Evolutionary conservation across 2,329 filamentous ascomycete species (phyloP).

Genomic region (Cercospora sesami): DNA sequence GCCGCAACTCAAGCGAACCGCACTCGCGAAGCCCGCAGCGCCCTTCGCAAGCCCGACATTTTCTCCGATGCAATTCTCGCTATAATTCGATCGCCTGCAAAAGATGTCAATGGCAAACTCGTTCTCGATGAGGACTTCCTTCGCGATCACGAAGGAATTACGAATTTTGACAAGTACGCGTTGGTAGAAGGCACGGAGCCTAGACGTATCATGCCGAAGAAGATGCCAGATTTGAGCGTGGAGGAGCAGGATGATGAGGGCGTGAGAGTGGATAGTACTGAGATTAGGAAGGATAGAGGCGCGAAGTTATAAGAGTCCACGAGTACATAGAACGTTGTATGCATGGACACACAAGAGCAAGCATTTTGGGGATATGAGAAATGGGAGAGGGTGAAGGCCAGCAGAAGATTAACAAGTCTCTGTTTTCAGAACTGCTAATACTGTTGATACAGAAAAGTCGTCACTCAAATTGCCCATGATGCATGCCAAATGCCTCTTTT

Average conservation of each 20-base stretch:
- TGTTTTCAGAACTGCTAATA: constrained; percentile 19
- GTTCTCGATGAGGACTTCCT: constrained; percentile 81
- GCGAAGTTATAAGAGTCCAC: neutral
- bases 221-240: constrained; percentile 69
- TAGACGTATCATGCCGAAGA: constrained; percentile 73
- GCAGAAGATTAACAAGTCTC: constrained; percentile 12
- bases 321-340: too few relatives aligned
- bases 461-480: constrained; percentile 15
- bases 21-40: constrained; percentile 40
- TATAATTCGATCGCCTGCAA: constrained; percentile 63
- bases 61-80: constrained; percentile 78
- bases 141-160: constrained; percentile 61
- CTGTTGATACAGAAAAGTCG: constrained; percentile 19
- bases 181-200: constrained; percentile 65
- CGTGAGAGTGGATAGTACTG: constrained; percentile 65
- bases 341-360: too few relatives aligned
- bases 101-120: constrained; percentile 68
- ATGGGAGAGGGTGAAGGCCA: neutral
- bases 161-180: constrained; percentile 71
- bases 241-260: constrained; percentile 81
- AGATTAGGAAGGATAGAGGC: neutral
- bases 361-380: too few relatives aligned
- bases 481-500: constrained; percentile 17
- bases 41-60: constrained; percentile 54
- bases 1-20: constrained; percentile 64